These are phyloP conservation scores for Backusella luteola DNA, from an alignment of 192 early-diverging fungal species.

Conservation along the genomic window DNA sequence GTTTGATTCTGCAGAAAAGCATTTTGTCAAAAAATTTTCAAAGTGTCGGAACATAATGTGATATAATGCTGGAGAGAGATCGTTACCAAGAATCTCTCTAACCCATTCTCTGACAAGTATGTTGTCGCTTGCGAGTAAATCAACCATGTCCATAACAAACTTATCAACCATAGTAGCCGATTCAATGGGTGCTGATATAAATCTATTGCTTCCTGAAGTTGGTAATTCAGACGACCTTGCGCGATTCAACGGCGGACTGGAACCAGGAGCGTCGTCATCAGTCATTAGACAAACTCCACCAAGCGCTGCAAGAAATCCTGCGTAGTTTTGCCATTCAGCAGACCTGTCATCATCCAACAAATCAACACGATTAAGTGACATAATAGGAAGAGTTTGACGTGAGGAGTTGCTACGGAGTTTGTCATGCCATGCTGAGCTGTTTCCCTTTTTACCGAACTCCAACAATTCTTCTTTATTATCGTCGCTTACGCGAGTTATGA, in stretches of 20 bases:
- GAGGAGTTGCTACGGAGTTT: conserved; percentile 18
- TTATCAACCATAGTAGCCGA: conserved; percentile 58
- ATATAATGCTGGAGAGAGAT: conserved; percentile 68
- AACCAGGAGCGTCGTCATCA: not conserved
- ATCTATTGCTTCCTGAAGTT: not conserved
- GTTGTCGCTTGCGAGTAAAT: conserved; percentile 72
- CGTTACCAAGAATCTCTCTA: conserved; percentile 78
- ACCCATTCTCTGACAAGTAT: conserved; percentile 71
- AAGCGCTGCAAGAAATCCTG: conserved; percentile 76
- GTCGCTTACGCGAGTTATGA: conserved; percentile 20
- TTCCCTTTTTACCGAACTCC: not conserved
- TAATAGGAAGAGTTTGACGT: not conserved
- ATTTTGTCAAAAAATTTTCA: conserved; percentile 53
- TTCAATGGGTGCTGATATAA: conserved; percentile 29
- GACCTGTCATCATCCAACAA: conserved; percentile 36
- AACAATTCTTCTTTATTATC: conserved; percentile 25
- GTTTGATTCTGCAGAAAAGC: conserved; percentile 35
- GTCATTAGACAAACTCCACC: conserved; percentile 62
- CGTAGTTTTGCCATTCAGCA: conserved; percentile 81
- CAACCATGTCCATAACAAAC: conserved; percentile 71
- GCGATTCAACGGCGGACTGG: not conserved
- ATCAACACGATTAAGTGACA: not conserved
- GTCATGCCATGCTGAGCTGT: not conserved
- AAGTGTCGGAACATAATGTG: conserved; percentile 56
- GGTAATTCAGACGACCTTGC: not conserved